A percentile compares a stretch with the other conserved stretches of the same genome.
Conservation (phyloP, 306 rosid species). For the Vigna reflexopilosa region DNA sequence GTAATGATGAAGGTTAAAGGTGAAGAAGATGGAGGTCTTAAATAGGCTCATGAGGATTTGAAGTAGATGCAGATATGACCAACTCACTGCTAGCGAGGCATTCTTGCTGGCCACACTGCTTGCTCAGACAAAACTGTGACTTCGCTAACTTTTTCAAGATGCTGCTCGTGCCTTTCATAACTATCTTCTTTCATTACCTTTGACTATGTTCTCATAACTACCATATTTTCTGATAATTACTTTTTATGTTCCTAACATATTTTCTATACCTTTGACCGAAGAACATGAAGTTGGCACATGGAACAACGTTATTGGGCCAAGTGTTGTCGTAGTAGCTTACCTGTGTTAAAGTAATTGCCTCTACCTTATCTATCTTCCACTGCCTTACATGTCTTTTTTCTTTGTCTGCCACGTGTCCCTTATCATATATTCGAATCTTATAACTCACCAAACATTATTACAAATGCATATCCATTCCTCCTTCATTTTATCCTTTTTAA, state of each 20-base stretch:
- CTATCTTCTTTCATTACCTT: slow-evolving; percentile 39
- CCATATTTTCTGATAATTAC: slow-evolving; percentile 4
- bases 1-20: slow-evolving; percentile 21
- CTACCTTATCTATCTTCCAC: slow-evolving; percentile 17
- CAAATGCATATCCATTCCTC: background rate
- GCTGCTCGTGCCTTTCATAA: slow-evolving; percentile 58
- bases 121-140: slow-evolving; percentile 30
- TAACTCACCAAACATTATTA: background rate
- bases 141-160: slow-evolving; percentile 52
- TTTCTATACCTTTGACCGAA: slow-evolving; percentile 1
- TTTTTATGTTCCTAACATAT: background rate
- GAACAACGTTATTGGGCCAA: slow-evolving; percentile 49
- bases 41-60: slow-evolving; percentile 64
- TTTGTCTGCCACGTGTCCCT: slow-evolving; percentile 50
- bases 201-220: background rate
- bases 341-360: slow-evolving; percentile 41
- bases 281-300: slow-evolving; percentile 38
- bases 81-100: slow-evolving; percentile 58
- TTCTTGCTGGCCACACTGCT: slow-evolving; percentile 45
- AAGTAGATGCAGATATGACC: slow-evolving; percentile 49
- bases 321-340: slow-evolving; percentile 61
- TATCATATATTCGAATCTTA: background rate
- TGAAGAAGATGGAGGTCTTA: slow-evolving; percentile 45
- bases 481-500: background rate
- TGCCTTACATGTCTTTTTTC: slow-evolving; percentile 28